phyloP scores from a whole-genome alignment of 108 stramenopile genomes.

The Cyclotella distinguenda region DNA sequence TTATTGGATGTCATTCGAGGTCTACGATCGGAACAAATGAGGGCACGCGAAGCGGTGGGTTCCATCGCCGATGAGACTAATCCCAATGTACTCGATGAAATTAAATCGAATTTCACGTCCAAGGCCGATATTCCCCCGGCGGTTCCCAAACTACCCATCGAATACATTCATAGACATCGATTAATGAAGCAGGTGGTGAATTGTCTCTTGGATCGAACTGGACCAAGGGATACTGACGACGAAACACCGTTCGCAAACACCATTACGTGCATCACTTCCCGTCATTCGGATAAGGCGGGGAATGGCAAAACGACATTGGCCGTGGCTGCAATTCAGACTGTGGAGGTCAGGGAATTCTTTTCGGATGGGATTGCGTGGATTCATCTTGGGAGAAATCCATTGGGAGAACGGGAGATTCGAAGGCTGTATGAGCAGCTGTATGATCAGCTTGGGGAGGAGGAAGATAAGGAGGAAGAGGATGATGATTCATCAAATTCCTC shows the following conservation, averaged over 20 bases:
- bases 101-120: slow-evolving; percentile 79
- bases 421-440: slow-evolving; percentile 84
- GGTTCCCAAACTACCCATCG: slow-evolving; percentile 80
- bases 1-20: slow-evolving; percentile 82
- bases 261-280: slow-evolving; percentile 83
- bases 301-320: slow-evolving; percentile 88
- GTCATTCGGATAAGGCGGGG: slow-evolving; percentile 87
- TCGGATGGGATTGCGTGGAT: slow-evolving; percentile 89
- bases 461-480: slow-evolving; percentile 56
- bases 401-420: slow-evolving; percentile 77
- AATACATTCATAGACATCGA: slow-evolving; percentile 86
- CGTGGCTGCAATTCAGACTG: slow-evolving; percentile 85
- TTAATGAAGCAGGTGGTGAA: slow-evolving; percentile 88
- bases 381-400: slow-evolving; percentile 69
- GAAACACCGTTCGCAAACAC: slow-evolving; percentile 49
- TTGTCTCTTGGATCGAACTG: slow-evolving; percentile 67
- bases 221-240: slow-evolving; percentile 66
- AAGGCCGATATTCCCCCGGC: slow-evolving; percentile 85
- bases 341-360: slow-evolving; percentile 86
- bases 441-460: slow-evolving; percentile 66
- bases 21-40: slow-evolving; percentile 72
- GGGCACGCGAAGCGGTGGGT: slow-evolving; percentile 59
- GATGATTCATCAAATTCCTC: slow-evolving; percentile 39
- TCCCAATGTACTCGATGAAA: slow-evolving; percentile 44
- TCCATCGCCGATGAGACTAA: slow-evolving; percentile 7